These are phyloP conservation scores for Petunia secreta DNA, from an alignment of 257 asterid genomes.

Conservation along the genomic window DNA sequence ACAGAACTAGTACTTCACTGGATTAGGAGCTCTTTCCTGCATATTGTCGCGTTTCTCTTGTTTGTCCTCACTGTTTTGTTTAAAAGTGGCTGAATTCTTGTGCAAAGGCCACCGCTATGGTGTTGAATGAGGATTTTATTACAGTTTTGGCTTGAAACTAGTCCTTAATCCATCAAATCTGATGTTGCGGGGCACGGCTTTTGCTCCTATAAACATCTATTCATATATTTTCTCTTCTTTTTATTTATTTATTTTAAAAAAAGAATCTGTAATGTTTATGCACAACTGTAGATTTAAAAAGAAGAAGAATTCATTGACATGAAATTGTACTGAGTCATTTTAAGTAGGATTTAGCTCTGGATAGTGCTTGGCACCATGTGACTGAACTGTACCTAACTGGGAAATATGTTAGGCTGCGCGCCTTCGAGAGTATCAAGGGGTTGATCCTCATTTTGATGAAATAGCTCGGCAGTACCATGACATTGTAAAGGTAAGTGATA, in stretches of 20 bases:
- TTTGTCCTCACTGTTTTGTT: neutral
- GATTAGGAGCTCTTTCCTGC: slow-evolving; percentile 1
- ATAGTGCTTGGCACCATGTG: neutral
- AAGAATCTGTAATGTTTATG: neutral
- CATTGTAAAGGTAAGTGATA: slow-evolving; percentile 73
- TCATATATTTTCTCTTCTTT: neutral
- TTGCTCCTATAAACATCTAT: neutral
- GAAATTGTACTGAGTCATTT: neutral
- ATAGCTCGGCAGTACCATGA: slow-evolving; percentile 98
- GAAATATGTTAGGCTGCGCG: slow-evolving; percentile 64
- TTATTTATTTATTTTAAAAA: neutral
- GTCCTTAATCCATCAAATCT: neutral
- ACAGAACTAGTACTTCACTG: neutral
- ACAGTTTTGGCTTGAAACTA: neutral
- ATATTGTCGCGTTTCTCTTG: neutral
- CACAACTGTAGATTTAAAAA: neutral
- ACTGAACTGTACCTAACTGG: slow-evolving; percentile 28
- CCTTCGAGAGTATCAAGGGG: slow-evolving; percentile 96
- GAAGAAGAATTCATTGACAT: neutral
- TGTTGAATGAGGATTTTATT: neutral
- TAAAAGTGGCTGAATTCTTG: slow-evolving; percentile 3
- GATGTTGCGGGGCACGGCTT: neutral
- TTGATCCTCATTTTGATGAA: slow-evolving; percentile 93
- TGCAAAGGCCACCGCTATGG: neutral
- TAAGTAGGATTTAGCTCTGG: neutral